Conservation (phyloP, 805 yeast genomes). For the Saturnispora galanensis region DNA sequence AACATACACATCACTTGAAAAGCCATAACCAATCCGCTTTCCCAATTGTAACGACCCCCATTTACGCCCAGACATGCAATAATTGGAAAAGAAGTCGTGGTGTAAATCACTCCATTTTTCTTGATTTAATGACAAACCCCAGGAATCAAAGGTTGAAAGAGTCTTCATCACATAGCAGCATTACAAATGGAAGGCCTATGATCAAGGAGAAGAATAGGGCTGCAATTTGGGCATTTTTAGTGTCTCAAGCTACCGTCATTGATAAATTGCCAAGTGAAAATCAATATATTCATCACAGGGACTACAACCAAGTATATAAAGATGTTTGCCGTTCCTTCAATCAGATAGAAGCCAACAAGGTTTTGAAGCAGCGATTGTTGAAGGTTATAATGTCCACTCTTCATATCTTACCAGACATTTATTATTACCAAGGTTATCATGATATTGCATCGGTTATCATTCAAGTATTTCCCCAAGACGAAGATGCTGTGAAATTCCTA, state of each 20-base stretch:
- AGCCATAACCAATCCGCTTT: conserved; percentile 31
- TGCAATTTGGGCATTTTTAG: conserved; percentile 42
- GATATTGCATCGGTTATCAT: conserved; percentile 68
- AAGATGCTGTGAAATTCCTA: conserved; percentile 31
- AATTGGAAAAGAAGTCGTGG: not conserved
- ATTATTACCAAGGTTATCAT: conserved; percentile 90
- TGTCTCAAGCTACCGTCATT: conserved; percentile 13
- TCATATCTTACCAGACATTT: conserved; percentile 47
- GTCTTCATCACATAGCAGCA: not conserved
- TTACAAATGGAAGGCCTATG: conserved; percentile 24
- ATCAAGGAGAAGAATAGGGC: conserved; percentile 27
- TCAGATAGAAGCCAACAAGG: conserved; percentile 20
- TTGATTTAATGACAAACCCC: not conserved
- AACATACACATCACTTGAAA: conserved; percentile 33
- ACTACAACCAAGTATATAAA: conserved; percentile 68
- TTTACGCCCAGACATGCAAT: not conserved
- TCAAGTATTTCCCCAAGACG: conserved; percentile 32
- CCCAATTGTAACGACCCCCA: conserved; percentile 10
- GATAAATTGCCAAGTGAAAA: not conserved
- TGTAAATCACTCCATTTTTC: too few relatives aligned
- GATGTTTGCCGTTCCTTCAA: conserved; percentile 72
- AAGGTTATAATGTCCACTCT: conserved; percentile 44
- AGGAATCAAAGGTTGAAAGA: too few relatives aligned
- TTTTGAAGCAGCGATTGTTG: conserved; percentile 33
- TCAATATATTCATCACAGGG: conserved; percentile 37